phyloP scores from a whole-genome alignment of 129 eudicot genomes.

The Deinandra increscens region DNA sequence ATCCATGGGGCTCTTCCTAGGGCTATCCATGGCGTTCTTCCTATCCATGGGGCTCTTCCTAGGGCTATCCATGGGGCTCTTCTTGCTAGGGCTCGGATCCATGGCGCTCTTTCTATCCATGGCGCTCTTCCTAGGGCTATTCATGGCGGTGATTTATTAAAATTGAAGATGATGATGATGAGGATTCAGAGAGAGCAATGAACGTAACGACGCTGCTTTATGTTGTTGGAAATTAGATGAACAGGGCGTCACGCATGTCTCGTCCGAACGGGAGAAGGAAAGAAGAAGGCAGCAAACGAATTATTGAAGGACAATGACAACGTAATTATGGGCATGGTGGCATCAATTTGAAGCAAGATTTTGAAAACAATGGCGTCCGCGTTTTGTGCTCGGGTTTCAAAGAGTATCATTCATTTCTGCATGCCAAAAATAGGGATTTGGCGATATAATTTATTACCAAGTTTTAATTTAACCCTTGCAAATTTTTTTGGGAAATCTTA shows the following conservation, averaged over 20 bases:
- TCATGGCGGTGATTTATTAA: too few relatives aligned
- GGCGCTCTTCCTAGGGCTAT: too few relatives aligned
- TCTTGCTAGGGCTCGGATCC: too few relatives aligned
- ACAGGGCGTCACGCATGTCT: conserved; percentile 36
- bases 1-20: conserved; percentile 35
- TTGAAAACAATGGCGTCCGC: conserved; percentile 25
- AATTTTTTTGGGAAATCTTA: too few relatives aligned
- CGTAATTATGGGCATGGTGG: conserved; percentile 25
- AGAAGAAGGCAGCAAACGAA: conserved; percentile 25
- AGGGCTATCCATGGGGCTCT: too few relatives aligned
- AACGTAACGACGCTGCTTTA: conserved; percentile 34
- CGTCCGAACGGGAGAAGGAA: conserved; percentile 36
- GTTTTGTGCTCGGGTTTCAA: conserved; percentile 22
- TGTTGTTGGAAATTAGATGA: background rate
- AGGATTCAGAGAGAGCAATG: conserved; percentile 36
- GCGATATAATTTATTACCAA: too few relatives aligned
- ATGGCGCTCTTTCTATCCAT: too few relatives aligned
- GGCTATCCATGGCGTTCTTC: too few relatives aligned
- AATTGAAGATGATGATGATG: background rate
- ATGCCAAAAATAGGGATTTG: background rate
- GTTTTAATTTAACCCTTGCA: too few relatives aligned
- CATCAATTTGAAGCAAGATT: conserved; percentile 26
- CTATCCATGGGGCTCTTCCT: too few relatives aligned
- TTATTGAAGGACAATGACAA: conserved; percentile 34
- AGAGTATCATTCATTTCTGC: conserved; percentile 22